These are phyloP conservation scores for Moesziomyces sp. DNA, from an alignment of 1,284 basidiomycete species.

Conservation along the genomic window DNA sequence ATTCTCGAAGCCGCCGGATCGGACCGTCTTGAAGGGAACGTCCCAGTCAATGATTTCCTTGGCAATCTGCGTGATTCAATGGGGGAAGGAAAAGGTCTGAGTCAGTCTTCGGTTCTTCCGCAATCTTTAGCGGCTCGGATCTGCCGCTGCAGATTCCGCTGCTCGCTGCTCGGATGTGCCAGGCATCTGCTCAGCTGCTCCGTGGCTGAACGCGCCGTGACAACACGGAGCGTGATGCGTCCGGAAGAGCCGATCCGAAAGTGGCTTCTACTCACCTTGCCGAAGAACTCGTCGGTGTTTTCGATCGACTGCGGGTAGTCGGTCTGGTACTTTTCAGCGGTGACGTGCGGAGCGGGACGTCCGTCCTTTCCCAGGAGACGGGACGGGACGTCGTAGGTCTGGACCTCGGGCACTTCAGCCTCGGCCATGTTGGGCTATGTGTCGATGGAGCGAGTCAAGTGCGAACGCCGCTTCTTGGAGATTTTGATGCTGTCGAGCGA, in stretches of 20 bases:
- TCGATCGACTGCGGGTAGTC: conserved; percentile 54
- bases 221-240: neutral
- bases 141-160: too few species aligned
- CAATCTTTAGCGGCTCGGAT: too few species aligned
- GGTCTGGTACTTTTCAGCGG: conserved; percentile 48
- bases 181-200: too few species aligned
- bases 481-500: neutral
- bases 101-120: too few species aligned
- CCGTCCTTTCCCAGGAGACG: conserved; percentile 54
- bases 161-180: too few species aligned
- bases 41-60: conserved; percentile 87
- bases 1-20: conserved; percentile 82
- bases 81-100: neutral
- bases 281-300: conserved; percentile 59
- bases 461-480: neutral
- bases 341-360: conserved; percentile 56
- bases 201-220: too few species aligned
- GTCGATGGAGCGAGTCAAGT: neutral
- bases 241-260: neutral
- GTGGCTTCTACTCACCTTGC: conserved; percentile 43
- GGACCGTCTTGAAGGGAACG: conserved; percentile 87
- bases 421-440: conserved; percentile 28
- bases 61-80: conserved; percentile 74
- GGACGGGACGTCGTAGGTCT: conserved; percentile 52
- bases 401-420: conserved; percentile 49